Conservation (phyloP, 2,329 filamentous ascomycete genomes). For the Trichoderma aggressivum region DNA sequence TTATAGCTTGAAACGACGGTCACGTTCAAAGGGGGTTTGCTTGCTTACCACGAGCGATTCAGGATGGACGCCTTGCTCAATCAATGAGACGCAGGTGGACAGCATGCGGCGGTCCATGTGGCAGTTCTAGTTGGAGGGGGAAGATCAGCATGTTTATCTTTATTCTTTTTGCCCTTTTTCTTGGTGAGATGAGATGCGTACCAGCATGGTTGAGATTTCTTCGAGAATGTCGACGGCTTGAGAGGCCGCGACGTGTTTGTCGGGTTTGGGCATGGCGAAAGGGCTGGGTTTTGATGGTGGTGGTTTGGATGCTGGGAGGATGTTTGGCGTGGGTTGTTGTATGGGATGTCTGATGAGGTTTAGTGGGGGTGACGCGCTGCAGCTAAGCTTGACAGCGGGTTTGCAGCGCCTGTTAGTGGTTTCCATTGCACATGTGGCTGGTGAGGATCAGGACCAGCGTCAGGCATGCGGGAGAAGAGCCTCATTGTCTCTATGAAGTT, state of each 20-base stretch:
- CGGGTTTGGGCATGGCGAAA: conserved; percentile 47
- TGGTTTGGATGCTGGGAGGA: not conserved
- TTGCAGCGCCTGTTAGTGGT: not conserved
- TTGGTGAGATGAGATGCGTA: conserved; percentile 42
- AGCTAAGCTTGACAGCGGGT: not conserved
- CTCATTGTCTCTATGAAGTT: not conserved
- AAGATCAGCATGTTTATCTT: not conserved
- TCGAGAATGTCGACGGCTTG: conserved; percentile 80
- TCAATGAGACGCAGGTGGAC: conserved; percentile 92
- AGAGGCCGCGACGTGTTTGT: conserved; percentile 73
- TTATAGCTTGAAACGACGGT: not conserved
- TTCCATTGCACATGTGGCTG: not conserved
- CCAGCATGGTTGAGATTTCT: conserved; percentile 85
- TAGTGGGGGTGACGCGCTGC: conserved; percentile 11
- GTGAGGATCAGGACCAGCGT: not conserved
- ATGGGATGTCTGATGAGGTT: not conserved
- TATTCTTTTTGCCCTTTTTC: too few relatives aligned
- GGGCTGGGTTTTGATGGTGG: not conserved
- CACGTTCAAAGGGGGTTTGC: not conserved
- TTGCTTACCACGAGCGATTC: conserved; percentile 82
- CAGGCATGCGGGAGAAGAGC: not conserved
- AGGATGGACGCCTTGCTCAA: conserved; percentile 95
- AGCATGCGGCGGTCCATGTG: conserved; percentile 86
- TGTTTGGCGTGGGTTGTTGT: not conserved
- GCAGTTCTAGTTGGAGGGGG: conserved; percentile 67